phyloP scores from a whole-genome alignment of 2,329 filamentous ascomycete species.

The Akanthomyces dipterigenus region DNA sequence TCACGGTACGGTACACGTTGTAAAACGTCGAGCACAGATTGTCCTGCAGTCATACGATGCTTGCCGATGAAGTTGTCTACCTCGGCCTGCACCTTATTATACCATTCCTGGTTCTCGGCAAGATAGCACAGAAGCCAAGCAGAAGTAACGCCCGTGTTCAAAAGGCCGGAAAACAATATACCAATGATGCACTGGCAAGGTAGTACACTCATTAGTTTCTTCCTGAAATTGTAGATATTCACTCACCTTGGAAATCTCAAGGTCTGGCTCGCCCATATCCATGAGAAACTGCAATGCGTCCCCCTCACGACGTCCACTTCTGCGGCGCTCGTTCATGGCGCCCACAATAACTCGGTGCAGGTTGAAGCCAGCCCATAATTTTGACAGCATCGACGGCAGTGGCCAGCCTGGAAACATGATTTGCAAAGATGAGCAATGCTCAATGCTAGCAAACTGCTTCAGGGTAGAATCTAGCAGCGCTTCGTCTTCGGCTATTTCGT shows the following conservation, averaged over 20 bases:
- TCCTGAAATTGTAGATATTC: not conserved
- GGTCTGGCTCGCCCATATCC: constrained; percentile 40
- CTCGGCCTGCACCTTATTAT: constrained; percentile 36
- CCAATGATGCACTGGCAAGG: constrained; percentile 40
- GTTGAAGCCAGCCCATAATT: constrained; percentile 36
- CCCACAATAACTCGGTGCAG: constrained; percentile 43
- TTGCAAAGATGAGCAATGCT: constrained; percentile 33
- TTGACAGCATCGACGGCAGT: constrained; percentile 33
- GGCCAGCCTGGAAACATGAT: constrained; percentile 50
- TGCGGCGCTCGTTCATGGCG: constrained; percentile 39
- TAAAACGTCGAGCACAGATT: constrained; percentile 31
- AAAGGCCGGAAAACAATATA: constrained; percentile 47
- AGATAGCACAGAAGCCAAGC: constrained; percentile 47
- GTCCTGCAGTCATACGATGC: constrained; percentile 27
- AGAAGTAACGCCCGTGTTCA: constrained; percentile 51
- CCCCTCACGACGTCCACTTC: constrained; percentile 33
- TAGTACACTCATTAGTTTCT: not conserved
- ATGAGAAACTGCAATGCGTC: constrained; percentile 49
- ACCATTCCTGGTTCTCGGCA: constrained; percentile 39
- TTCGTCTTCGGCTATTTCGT: constrained; percentile 45
- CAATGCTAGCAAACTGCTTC: constrained; percentile 39
- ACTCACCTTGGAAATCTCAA: constrained; percentile 35
- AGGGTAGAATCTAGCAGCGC: constrained; percentile 35
- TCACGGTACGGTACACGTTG: constrained; percentile 40
- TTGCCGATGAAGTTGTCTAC: constrained; percentile 37